Conservation (phyloP, 305 asterid species). For the Solanum hybrid region DNA sequence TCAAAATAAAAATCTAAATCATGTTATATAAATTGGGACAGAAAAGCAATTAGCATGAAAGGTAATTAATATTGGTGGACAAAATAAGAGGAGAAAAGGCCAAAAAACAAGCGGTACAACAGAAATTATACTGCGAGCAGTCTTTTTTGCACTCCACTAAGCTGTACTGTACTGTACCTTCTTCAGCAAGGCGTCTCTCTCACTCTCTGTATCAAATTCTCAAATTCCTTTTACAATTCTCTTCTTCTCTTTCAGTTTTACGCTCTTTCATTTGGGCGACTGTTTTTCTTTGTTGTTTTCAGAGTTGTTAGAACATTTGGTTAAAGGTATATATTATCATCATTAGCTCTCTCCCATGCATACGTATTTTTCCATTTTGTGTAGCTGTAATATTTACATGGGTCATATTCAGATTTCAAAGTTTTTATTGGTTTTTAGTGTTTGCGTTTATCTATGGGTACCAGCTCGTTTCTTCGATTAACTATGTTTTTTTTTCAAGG, state of each 20-base stretch:
- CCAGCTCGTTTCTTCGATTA: neutral
- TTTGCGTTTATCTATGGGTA: neutral
- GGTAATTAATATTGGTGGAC: neutral
- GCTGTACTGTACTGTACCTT: neutral
- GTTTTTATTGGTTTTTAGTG: neutral
- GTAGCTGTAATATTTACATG: neutral
- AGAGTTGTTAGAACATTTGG: neutral
- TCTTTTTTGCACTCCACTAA: neutral
- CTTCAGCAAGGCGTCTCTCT: neutral
- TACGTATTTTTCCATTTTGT: neutral
- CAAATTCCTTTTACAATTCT: neutral
- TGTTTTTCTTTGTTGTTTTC: neutral
- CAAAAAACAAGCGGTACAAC: neutral
- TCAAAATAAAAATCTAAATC: neutral
- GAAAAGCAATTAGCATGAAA: neutral
- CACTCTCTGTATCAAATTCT: neutral
- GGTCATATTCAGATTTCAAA: neutral
- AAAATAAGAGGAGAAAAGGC: neutral
- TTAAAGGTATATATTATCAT: neutral
- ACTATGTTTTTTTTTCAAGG: neutral
- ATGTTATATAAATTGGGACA: neutral
- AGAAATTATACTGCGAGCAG: neutral
- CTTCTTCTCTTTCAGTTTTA: neutral
- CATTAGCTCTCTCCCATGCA: neutral
- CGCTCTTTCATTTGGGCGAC: neutral